Evolutionary conservation across 225 moss, liverwort and hornwort species (phyloP).

Genomic region (Lunularia cruciata): DNA sequence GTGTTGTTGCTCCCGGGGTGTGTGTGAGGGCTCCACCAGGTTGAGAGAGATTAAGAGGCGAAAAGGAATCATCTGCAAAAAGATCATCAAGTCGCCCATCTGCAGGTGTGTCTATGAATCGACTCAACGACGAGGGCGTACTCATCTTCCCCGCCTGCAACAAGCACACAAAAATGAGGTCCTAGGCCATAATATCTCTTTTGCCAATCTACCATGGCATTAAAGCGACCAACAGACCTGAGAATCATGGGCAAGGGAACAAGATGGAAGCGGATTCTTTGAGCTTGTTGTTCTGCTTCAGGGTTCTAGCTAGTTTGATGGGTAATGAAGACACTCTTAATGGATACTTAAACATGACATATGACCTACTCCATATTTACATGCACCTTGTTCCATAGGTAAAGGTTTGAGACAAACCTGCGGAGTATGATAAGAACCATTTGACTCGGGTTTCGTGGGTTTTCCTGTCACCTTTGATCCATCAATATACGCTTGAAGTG

Average conservation of each 20-base stretch:
- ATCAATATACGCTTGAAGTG: conserved; percentile 14
- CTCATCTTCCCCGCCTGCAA: conserved; percentile 41
- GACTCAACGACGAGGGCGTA: conserved; percentile 44
- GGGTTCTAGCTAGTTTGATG: no score
- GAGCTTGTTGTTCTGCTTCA: no score
- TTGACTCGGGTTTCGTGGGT: conserved; percentile 25
- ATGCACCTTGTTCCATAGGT: no score
- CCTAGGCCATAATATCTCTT: no score
- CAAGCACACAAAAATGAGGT: no score
- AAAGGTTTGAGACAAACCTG: conserved; percentile 25
- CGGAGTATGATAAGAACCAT: conserved; percentile 38
- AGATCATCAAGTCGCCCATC: conserved; percentile 62
- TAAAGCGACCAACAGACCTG: no score
- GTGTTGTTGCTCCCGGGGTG: conserved; percentile 38
- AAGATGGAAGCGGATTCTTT: no score
- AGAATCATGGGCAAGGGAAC: no score
- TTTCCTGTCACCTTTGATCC: conserved; percentile 30
- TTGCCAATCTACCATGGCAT: no score
- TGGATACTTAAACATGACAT: no score
- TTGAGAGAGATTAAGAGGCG: conserved; percentile 30
- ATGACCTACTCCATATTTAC: no score
- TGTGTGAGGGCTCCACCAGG: conserved; percentile 47
- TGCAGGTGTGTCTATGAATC: conserved; percentile 64
- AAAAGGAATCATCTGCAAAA: conserved; percentile 44
- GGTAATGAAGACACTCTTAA: no score